Evolutionary conservation across 1,284 basidiomycete species (phyloP), one percentile per base, ranked within the genome.

Genomic region (Tilletiaria anomala): DNA sequence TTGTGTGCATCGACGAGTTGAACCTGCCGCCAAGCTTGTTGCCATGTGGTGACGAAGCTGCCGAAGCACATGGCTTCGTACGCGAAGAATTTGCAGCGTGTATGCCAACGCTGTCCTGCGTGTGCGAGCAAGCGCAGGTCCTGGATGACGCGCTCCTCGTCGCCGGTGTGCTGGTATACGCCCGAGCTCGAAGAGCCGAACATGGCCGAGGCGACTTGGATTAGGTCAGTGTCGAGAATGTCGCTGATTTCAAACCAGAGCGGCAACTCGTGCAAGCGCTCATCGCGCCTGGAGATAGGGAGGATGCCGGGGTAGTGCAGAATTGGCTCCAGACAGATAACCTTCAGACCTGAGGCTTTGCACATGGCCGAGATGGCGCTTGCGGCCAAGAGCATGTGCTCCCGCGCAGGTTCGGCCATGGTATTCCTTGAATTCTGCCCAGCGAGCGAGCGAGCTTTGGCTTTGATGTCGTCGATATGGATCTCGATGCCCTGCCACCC

Each of bases 181-280:
- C 2, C 16, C 0, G 46, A 39, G 1, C 44, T 31, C n/a, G n/a
- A n/a, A n/a, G n/a, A n/a, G 3, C 34, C 35, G 0, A 43, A 39
- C 19, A 49, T 52, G 11, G 32, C n/a, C 3, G 44, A 46, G 15
- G 47, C 49, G 20, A 52, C 40, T 12, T 49, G 42, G n/a, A 52
- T 21, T n/a, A 52, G 20, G 1, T 38, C 5, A 6, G 47, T 47
- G 5, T 16, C 19, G 11, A 52, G 35, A 14, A 35, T 14, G 17
- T 35, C 34, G 14, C 17, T 18, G 5, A 35, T 20, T 5, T n/a
- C 18, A 19, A 39, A 39, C 38, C 38, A 39, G 19, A 39, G 5
- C 3, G 38, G 38, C 3, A 39, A 16, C 38, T 39, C 38, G 10
- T 32, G n/a, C 5, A 39, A 31, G 14, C 38, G 26, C 16, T 39